Conservation (phyloP, 768 basidiomycete genomes). For the Trametes cubensis region DNA sequence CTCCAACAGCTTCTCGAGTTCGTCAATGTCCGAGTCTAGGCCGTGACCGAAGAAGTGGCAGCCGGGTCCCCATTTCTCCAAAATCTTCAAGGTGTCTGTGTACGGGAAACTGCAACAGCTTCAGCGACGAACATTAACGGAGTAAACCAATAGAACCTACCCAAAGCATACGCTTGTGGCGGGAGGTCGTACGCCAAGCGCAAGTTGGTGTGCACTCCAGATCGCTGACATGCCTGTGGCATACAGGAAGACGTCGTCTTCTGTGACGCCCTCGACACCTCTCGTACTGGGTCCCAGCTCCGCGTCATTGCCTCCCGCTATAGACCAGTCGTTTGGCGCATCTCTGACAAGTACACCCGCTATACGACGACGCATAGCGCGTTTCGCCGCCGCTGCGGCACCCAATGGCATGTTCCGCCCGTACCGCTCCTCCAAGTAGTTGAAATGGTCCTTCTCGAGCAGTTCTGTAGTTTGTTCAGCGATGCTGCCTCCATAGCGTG, state of each 20-base stretch:
- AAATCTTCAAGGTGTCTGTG: constrained; percentile 90
- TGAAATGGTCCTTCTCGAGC: constrained; percentile 61
- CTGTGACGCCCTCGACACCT: constrained; percentile 68
- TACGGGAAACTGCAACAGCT: constrained; percentile 76
- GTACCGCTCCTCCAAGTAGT: constrained; percentile 93
- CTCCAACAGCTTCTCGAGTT: constrained; percentile 65
- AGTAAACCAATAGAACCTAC: too few relatives aligned
- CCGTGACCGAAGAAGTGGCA: constrained; percentile 88
- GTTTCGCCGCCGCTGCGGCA: constrained; percentile 79
- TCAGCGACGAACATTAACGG: constrained; percentile 16
- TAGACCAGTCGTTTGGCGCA: constrained; percentile 42
- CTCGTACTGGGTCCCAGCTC: constrained; percentile 65
- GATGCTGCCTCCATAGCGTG: not conserved
- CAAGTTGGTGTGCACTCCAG: constrained; percentile 84
- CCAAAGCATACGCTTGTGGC: constrained; percentile 94
- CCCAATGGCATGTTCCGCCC: constrained; percentile 83
- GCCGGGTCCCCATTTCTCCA: constrained; percentile 96
- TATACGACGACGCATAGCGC: constrained; percentile 83
- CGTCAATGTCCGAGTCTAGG: constrained; percentile 71
- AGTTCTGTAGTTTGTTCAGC: constrained; percentile 40
- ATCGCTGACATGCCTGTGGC: constrained; percentile 94
- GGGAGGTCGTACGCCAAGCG: constrained; percentile 50
- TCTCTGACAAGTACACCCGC: constrained; percentile 83
- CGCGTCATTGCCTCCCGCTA: constrained; percentile 48
- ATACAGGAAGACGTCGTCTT: constrained; percentile 88